Percentiles rank a stretch among this genome's conserved stretches.
phyloP scores from a whole-genome alignment of 2,329 filamentous ascomycete genomes.

The Dactylella cylindrospora region DNA sequence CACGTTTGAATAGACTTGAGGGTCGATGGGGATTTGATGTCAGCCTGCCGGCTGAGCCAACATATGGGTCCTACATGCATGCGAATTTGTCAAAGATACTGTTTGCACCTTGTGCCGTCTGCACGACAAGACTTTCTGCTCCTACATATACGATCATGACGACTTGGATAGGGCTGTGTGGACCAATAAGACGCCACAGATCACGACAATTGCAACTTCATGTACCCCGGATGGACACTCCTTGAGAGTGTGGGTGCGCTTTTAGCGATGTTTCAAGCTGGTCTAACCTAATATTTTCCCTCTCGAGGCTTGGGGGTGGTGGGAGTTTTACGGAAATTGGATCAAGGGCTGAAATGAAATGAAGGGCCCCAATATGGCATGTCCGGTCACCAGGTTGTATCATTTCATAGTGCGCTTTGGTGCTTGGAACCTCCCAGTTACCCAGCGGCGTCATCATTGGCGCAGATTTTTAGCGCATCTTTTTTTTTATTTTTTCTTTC shows the following conservation, averaged over 20 bases:
- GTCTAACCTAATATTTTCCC: constrained; percentile 27
- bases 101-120: constrained; percentile 7
- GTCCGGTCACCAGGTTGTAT: constrained; percentile 10
- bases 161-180: constrained; percentile 21
- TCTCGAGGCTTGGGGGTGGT: no score
- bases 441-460: no score
- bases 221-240: constrained; percentile 37
- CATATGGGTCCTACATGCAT: constrained; percentile 7
- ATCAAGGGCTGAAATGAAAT: constrained; percentile 43
- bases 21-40: no score
- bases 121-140: constrained; percentile 20
- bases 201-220: no score
- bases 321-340: constrained; percentile 37
- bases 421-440: no score
- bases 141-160: constrained; percentile 35
- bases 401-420: no score
- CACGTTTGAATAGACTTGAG: no score
- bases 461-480: constrained; percentile 44
- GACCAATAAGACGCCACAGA: constrained; percentile 26
- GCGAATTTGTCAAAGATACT: constrained; percentile 33
- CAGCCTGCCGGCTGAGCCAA: constrained; percentile 35
- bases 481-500: constrained; percentile 26
- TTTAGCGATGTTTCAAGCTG: constrained; percentile 38
- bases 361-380: constrained; percentile 44
- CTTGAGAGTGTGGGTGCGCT: constrained; percentile 28